Conservation (phyloP, 345 rosid genomes). For the Gossypium sturtianum region DNA sequence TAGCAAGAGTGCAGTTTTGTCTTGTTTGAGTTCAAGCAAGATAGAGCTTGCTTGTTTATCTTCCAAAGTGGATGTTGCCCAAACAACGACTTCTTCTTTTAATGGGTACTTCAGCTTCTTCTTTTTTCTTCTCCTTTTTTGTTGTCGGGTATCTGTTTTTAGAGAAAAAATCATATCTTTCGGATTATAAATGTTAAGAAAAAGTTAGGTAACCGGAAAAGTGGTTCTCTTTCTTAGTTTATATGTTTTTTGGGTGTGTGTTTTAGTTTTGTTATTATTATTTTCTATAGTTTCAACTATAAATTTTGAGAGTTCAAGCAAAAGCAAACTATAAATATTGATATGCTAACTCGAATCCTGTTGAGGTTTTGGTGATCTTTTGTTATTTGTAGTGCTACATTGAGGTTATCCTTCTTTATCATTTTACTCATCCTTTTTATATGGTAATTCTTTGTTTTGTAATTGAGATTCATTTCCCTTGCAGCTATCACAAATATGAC, state of each 20-base stretch:
- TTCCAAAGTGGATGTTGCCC: constrained; percentile 26
- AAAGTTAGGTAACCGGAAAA: neutral
- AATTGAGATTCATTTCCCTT: constrained; percentile 8
- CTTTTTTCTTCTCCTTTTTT: neutral
- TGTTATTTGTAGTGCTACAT: neutral
- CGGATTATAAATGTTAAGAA: neutral
- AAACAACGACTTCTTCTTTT: constrained; percentile 6
- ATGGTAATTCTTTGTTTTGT: neutral
- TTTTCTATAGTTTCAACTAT: neutral
- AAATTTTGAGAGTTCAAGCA: neutral
- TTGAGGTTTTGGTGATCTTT: neutral
- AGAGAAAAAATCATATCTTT: neutral
- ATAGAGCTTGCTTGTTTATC: constrained; percentile 31
- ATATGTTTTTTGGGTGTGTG: neutral
- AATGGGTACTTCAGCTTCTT: constrained; percentile 37
- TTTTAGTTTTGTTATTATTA: neutral
- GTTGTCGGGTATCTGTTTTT: neutral
- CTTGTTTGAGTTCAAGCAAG: constrained; percentile 19
- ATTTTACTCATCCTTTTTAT: neutral
- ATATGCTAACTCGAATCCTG: neutral
- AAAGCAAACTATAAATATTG: neutral
- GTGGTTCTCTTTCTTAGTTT: neutral
- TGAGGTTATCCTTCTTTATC: constrained; percentile 7
- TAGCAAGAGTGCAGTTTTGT: constrained; percentile 6
- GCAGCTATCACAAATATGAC: constrained; percentile 56